phyloP scores from a whole-genome alignment of 345 rosid genomes.

The Dovyalis caffra region DNA sequence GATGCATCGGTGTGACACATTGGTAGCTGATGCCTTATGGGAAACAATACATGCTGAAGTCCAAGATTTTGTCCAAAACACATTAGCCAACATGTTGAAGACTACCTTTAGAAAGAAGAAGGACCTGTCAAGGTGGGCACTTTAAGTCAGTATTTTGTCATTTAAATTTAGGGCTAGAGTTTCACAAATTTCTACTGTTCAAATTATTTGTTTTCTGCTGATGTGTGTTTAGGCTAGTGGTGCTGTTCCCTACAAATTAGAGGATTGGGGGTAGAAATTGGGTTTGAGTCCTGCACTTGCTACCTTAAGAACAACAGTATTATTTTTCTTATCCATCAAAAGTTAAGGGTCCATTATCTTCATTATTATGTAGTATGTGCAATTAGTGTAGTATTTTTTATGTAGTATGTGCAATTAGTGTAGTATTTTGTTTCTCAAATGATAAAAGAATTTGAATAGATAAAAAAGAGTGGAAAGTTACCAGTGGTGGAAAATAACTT shows the following conservation, averaged over 20 bases:
- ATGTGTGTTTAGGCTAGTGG: no score
- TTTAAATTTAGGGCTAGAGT: neutral
- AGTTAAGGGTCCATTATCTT: neutral
- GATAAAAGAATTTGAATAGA: neutral
- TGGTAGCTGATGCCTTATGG: conserved; percentile 98
- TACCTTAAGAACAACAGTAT: neutral
- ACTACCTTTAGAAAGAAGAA: conserved; percentile 95
- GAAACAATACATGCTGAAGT: conserved; percentile 98
- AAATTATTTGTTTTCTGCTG: no score
- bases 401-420: neutral
- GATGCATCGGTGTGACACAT: conserved; percentile 89
- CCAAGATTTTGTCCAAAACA: conserved; percentile 98
- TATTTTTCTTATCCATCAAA: neutral
- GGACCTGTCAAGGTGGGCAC: conserved; percentile 76
- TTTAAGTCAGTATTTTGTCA: conserved; percentile 14
- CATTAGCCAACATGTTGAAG: conserved; percentile 88
- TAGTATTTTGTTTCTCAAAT: neutral
- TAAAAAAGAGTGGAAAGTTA: neutral
- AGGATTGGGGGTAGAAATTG: neutral
- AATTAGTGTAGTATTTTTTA: neutral
- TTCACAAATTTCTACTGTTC: neutral
- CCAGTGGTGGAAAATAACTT: neutral
- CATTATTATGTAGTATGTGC: neutral
- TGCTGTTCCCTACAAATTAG: neutral
- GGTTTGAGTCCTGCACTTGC: neutral